Base-by-base conservation (phyloP, 1,139 yeast species). In the Trichomonascaceae sp. region DNA sequence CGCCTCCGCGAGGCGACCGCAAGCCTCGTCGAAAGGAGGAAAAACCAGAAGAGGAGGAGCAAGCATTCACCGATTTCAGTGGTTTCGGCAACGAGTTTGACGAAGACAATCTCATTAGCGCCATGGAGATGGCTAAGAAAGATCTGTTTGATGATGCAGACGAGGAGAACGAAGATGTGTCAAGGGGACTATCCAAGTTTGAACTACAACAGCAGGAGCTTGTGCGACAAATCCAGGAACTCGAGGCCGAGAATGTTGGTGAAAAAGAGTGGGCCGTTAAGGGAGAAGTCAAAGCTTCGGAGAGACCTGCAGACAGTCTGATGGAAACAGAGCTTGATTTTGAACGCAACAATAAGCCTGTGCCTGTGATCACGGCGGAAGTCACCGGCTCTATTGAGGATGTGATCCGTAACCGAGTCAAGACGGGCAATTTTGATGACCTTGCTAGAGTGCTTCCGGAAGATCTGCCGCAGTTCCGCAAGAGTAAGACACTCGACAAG, bases 251-350 rank as follows among this genome's bases (percentile, higher is more conserved):
- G 52, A 76, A 92, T 18, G 76, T 89, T 17, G 89, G 85, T 1
- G 89, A 80, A 41, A 89, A 89, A 62, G 76, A 76, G 49, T 89
- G 98, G 98, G 76, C 93, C 5, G 69, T 87, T 69, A 79, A 76
- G 52, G 98, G 98, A 57, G 98, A 89, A 59, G 85, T 84, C 2
- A 69, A 71, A 34, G 81, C 87, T 1, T 71, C 68, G 42, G 82
- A 78, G 45, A 71, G 98, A 51, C 94, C 94, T 3, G 64, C 66
- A 32, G 95, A 89, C 57, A 78, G 97, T 1, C 63, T 89, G 26
- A 52, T 80, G 30, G 72, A 71, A 18, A 50, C 57, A 3, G 82
- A 75, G 43, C 51, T 79, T 32, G 82, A 78, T 42, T 76, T 78
- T 48, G 92, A 79, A 42, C 67, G 85, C 45, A 73, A 75, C 4